These are phyloP conservation scores for Ophiostoma ulmi DNA, from an alignment of 2,329 filamentous ascomycete genomes.

Conservation along the genomic window DNA sequence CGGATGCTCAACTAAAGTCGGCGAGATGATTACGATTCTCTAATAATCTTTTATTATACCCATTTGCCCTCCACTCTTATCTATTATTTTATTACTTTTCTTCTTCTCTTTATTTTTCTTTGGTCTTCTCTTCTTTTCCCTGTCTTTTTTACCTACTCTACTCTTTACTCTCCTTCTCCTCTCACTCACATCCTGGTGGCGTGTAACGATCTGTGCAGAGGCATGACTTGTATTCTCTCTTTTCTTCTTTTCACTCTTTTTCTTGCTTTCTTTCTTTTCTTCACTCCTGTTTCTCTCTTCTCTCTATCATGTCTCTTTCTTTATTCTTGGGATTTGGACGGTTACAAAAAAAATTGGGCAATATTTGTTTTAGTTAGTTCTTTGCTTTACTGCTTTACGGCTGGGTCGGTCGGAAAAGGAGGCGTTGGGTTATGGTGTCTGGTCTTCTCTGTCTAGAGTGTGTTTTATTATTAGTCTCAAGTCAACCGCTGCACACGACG, in stretches of 20 bases:
- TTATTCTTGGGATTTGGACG: constrained; percentile 1
- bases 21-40: not conserved
- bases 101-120: not conserved
- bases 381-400: not conserved
- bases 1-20: constrained; percentile 62
- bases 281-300: not conserved
- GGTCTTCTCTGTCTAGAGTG: not conserved
- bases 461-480: constrained; percentile 13
- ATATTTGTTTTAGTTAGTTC: not conserved
- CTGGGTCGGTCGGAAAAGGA: not conserved
- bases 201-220: constrained; percentile 8
- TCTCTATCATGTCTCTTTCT: not conserved
- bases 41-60: constrained; percentile 8
- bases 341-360: constrained; percentile 14
- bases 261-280: not conserved
- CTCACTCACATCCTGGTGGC: constrained; percentile 12
- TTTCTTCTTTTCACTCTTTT: not conserved
- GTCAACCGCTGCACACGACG: not conserved
- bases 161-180: constrained; percentile 9
- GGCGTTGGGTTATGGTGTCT: not conserved
- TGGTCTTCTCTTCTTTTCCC: not conserved
- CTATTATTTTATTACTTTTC: not conserved
- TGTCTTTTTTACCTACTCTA: not conserved
- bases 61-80: not conserved
- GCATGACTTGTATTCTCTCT: constrained; percentile 9